These are phyloP conservation scores for Cryptosporidium andersoni DNA, from an alignment of 169 alveolate genomes.

Conservation along the genomic window DNA sequence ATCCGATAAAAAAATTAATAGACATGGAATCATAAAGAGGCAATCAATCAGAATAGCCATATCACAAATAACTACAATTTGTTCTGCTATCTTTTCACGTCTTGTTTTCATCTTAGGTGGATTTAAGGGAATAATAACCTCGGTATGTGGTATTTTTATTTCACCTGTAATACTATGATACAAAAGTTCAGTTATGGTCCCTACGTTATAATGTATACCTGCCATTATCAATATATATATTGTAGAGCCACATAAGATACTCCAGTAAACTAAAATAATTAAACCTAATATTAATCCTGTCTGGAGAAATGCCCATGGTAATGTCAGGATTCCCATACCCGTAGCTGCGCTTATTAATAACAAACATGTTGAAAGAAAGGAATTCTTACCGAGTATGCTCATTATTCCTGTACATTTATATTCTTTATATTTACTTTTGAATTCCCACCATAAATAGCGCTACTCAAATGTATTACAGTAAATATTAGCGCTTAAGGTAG, in stretches of 20 bases:
- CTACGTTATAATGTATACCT: conserved; percentile 52
- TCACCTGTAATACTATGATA: conserved; percentile 66
- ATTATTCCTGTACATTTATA: not conserved
- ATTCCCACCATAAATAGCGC: no score
- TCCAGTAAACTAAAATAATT: conserved; percentile 34
- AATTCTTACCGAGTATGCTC: conserved; percentile 7
- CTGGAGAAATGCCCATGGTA: conserved; percentile 62
- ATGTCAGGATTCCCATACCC: conserved; percentile 65
- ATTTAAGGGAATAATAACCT: not conserved
- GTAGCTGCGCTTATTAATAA: conserved; percentile 64
- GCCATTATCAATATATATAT: conserved; percentile 48
- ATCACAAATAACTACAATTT: conserved; percentile 8
- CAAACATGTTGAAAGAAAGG: conserved; percentile 60
- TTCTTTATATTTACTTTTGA: no score
- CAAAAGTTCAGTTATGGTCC: conserved; percentile 41
- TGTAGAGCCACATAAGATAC: conserved; percentile 49
- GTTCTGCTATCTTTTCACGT: conserved; percentile 19
- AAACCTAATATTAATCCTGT: conserved; percentile 45
- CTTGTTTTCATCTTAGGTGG: not conserved
- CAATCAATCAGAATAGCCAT: conserved; percentile 42
- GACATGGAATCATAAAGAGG: conserved; percentile 52
- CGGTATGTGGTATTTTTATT: not conserved
- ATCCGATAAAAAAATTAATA: conserved; percentile 51
- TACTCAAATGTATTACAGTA: no score
- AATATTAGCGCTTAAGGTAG: no score